Percentiles rank a stretch among this genome's conserved stretches.
phyloP scores from a whole-genome alignment of 106 monocot species.

The Narthecium ossifragum region DNA sequence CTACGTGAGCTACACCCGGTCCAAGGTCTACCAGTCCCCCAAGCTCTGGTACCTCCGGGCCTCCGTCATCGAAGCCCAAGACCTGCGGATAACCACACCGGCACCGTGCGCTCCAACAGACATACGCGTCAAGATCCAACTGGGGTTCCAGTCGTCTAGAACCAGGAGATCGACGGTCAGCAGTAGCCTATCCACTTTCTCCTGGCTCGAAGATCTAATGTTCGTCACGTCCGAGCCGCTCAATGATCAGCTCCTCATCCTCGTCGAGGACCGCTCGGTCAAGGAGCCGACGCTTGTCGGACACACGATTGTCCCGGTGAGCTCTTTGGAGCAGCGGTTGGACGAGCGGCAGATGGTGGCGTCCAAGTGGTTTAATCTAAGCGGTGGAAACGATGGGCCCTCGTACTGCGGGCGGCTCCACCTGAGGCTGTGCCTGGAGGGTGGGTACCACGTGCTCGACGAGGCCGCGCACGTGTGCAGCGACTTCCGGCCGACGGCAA shows the following conservation, averaged over 20 bases:
- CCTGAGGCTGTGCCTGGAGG: slow-evolving; percentile 75
- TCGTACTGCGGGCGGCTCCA: slow-evolving; percentile 68
- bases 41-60: slow-evolving; percentile 94
- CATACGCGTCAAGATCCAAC: slow-evolving; percentile 74
- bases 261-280: slow-evolving; percentile 77
- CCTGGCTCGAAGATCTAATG: slow-evolving; percentile 83
- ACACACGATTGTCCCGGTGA: slow-evolving; percentile 39
- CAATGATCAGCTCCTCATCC: slow-evolving; percentile 55
- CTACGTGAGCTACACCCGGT: slow-evolving; percentile 63
- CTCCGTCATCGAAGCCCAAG: slow-evolving; percentile 86
- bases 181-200: slow-evolving; percentile 42
- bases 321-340: slow-evolving; percentile 54
- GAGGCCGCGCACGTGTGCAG: slow-evolving; percentile 95
- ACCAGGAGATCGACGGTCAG: slow-evolving; percentile 47
- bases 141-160: slow-evolving; percentile 78
- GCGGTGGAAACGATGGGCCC: slow-evolving; percentile 8
- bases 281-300: slow-evolving; percentile 64
- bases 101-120: slow-evolving; percentile 29
- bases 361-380: slow-evolving; percentile 76
- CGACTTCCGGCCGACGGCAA: slow-evolving; percentile 89
- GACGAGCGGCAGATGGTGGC: slow-evolving; percentile 69
- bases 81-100: slow-evolving; percentile 38
- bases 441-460: slow-evolving; percentile 93
- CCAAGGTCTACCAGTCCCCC: slow-evolving; percentile 98
- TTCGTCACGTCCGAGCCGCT: slow-evolving; percentile 87